A percentile compares a stretch with the other conserved stretches of the same genome.
These are phyloP conservation scores for Fraxinus xanthoxyloides DNA, from an alignment of 305 asterid genomes.

Conservation along the genomic window DNA sequence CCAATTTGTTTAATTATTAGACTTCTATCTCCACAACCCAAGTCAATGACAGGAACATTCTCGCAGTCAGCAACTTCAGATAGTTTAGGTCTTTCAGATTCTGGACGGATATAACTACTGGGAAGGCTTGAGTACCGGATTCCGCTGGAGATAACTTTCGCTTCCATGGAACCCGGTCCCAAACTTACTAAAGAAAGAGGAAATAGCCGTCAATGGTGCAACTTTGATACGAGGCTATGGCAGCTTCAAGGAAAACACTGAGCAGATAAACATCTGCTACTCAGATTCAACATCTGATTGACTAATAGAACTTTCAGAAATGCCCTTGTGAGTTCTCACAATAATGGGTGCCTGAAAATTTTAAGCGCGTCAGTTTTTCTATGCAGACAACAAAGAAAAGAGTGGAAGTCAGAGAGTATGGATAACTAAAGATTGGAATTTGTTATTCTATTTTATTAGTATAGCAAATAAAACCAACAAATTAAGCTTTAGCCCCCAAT, in stretches of 20 bases:
- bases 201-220: neutral
- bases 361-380: conserved; percentile 5
- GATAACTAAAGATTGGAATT: neutral
- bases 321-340: conserved; percentile 16
- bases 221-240: conserved; percentile 8
- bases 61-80: conserved; percentile 50
- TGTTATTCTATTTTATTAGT: neutral
- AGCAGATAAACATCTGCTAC: neutral
- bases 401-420: no score
- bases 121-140: conserved; percentile 56
- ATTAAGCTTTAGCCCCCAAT: neutral
- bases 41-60: conserved; percentile 63
- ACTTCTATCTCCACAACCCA: conserved; percentile 40
- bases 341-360: conserved; percentile 18
- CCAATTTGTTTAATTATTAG: conserved; percentile 42
- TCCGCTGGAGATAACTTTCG: conserved; percentile 63
- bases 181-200: neutral
- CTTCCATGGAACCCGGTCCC: conserved; percentile 43
- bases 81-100: conserved; percentile 66
- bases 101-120: conserved; percentile 65
- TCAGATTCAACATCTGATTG: conserved; percentile 11
- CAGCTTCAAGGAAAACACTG: neutral
- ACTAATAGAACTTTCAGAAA: conserved; percentile 14
- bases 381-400: neutral
- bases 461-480: neutral